Evolutionary conservation across 768 basidiomycete species (phyloP), one percentile per base, ranked within the genome.

Genomic region (Macrolepiota albuminosa): DNA sequence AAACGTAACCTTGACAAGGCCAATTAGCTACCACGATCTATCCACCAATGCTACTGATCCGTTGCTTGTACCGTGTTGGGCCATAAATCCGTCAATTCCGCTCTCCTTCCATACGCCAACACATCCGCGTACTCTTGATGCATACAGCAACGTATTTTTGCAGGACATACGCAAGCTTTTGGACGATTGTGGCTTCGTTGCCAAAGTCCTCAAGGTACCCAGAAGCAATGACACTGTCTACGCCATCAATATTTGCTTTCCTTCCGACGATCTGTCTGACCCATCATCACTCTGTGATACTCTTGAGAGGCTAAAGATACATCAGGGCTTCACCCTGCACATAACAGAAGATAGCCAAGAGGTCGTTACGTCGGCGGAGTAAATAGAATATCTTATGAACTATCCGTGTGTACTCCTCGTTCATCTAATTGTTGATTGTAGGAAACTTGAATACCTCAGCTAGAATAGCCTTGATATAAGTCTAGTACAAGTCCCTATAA

Each of bases 141-240:
- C 21, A 11, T 61, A 56, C 21, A 18, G 11, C 5, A 6, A n/a
- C 16, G 10, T 36, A 4, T 51, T 56, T 47, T 16, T 14, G 29
- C 26, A 2, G n/a, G 55, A 51, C 6, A 26, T 61, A 21, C 18
- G 33, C 13, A 56, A 55, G 29, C 54, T 60, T 16, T 40, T 60
- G 54, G 21, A n/a, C 2, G 59, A 60, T 11, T 60, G 59, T 45
- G 54, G 42, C 13, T 59, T 59, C 29, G 16, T 37, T 26, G 52
- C 51, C 24, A 36, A 29, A 11, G 29, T 49, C 18, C 18, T 7
- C 18, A 52, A 37, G 29, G 0, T 24, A 37, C 39, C 9, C 14
- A 9, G 8, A 21, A 34, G 14, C 9, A n/a, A 24, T 6, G 11
- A 7, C 29, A 51, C n/a, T 24, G 21, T 21, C 6, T 51, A 51